Base-by-base conservation (phyloP, 768 basidiomycete species). In the Mycena sanguinolenta region DNA sequence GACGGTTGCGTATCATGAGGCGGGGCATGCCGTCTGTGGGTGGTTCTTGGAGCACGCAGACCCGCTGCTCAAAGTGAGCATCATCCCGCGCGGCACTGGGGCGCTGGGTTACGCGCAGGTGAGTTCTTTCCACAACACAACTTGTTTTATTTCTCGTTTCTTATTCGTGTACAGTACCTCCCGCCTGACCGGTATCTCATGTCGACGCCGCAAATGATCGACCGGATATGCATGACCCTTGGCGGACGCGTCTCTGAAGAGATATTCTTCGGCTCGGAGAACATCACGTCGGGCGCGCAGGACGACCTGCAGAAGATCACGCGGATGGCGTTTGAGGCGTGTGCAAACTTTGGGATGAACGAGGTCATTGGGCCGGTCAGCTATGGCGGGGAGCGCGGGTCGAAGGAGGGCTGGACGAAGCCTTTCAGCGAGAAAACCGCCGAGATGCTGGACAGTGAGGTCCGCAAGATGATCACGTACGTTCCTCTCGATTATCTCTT, bases 41-140 rank as follows among this genome's bases (percentile, higher is more conserved):
- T 99, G 98, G 98, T 98, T 94, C 87, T 84, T 99, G 74, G 96
- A 99, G 82, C 95, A 97, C 73, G 98, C 98, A 52, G 96, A 99
- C 78, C 97, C 97, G 42, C 82, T 99, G 57, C 89, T 98, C 72
- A 98, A 99, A 82, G 98, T 99, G 67, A 97, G 95, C 81, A 99
- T 99, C 80, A 98, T 99, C 71, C 98, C 98, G 49, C 90, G 97
- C 74, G 98, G 98, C 61, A 92, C 95, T 58, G 98, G 97, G 39
- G 96, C 97, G 27, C 85, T 99, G 46, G 97, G 97, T 55, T 99
- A 99, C 80, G 97, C 97, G 52, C 96, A 96, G 87, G 95, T 94
- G 74, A 74, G 83, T 78, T 55, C 67, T 62, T 62, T 63, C 38
- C 62, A 34, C 62, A 62, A 50, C 62, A 34, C 62, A 62, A 50